A percentile compares a stretch with the other conserved stretches of the same genome.
phyloP scores from a whole-genome alignment of 768 basidiomycete species.

The Boletus rex-veris region DNA sequence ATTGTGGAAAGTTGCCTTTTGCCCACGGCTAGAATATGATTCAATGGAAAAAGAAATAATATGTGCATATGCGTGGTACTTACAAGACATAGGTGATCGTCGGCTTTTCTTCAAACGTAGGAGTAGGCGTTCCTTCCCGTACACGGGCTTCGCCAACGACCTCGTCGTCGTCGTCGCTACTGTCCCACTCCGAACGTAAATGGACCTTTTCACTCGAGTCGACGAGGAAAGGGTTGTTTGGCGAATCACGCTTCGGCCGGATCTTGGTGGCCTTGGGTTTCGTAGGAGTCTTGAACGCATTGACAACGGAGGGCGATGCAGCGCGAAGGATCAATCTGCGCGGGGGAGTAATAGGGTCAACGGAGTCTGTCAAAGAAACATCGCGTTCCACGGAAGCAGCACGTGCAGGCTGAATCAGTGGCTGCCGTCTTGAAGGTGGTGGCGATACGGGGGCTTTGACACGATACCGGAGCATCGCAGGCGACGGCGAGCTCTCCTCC shows the following conservation, averaged over 20 bases:
- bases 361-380: constrained; percentile 4
- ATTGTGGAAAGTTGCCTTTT: constrained; percentile 58
- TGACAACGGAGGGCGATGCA: constrained; percentile 13
- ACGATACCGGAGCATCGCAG: constrained; percentile 33
- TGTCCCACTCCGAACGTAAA: constrained; percentile 27
- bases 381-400: constrained; percentile 25
- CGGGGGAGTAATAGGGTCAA: constrained; percentile 25
- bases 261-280: constrained; percentile 37
- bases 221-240: constrained; percentile 67
- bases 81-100: constrained; percentile 74
- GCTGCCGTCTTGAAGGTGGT: constrained; percentile 58
- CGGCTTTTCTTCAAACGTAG: constrained; percentile 48
- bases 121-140: constrained; percentile 38
- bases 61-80: constrained; percentile 26
- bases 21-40: constrained; percentile 55
- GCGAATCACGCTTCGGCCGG: constrained; percentile 53
- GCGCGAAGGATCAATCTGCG: constrained; percentile 21
- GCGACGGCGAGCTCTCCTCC: constrained; percentile 31
- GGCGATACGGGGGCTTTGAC: constrained; percentile 55
- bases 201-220: constrained; percentile 27
- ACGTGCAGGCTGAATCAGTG: constrained; percentile 25
- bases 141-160: constrained; percentile 31
- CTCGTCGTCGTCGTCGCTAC: constrained; percentile 36
- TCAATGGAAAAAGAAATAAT: not conserved
- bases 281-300: constrained; percentile 36